Evolutionary conservation across 805 yeast genomes (phyloP).

Genomic region (Candida chilensis): DNA sequence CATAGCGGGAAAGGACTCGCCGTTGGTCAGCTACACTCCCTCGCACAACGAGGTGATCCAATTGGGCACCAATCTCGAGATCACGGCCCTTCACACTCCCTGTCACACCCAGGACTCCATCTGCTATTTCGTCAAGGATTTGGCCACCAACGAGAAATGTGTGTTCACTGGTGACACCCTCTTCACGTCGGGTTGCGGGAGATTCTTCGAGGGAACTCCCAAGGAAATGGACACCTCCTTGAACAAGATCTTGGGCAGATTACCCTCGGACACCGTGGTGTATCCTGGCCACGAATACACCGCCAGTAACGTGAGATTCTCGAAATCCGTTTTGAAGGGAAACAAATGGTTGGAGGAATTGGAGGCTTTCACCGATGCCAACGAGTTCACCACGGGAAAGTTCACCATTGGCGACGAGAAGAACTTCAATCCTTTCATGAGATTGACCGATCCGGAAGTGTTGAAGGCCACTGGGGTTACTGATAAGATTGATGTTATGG

Average conservation of each 20-base stretch:
- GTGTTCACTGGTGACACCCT: conserved; percentile 96
- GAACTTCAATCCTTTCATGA: conserved; percentile 84
- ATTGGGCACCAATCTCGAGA: conserved; percentile 54
- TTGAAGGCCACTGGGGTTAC: conserved; percentile 45
- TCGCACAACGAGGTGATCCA: conserved; percentile 48
- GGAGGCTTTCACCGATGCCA: conserved; percentile 34
- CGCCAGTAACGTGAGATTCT: conserved; percentile 68
- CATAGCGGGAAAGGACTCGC: conserved; percentile 80
- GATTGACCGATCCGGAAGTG: conserved; percentile 56
- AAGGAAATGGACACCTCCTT: conserved; percentile 71
- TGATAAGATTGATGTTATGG: conserved; percentile 55
- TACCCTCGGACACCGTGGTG: conserved; percentile 66
- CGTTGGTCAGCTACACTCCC: conserved; percentile 65
- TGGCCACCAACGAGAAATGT: conserved; percentile 51
- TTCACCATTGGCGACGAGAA: conserved; percentile 83
- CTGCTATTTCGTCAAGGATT: conserved; percentile 72
- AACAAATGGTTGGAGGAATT: conserved; percentile 44
- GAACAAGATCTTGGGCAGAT: conserved; percentile 42
- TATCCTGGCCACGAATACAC: conserved; percentile 98
- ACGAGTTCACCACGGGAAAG: conserved; percentile 77
- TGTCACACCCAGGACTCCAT: conserved; percentile 97
- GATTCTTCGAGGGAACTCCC: conserved; percentile 90
- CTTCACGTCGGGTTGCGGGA: conserved; percentile 91
- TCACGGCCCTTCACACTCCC: conserved; percentile 88
- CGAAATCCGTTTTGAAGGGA: conserved; percentile 49